Percentiles rank a stretch among this genome's conserved stretches.
These are phyloP conservation scores for Fonsecaea pedrosoi DNA, from an alignment of 2,329 filamentous ascomycete genomes.

Conservation along the genomic window DNA sequence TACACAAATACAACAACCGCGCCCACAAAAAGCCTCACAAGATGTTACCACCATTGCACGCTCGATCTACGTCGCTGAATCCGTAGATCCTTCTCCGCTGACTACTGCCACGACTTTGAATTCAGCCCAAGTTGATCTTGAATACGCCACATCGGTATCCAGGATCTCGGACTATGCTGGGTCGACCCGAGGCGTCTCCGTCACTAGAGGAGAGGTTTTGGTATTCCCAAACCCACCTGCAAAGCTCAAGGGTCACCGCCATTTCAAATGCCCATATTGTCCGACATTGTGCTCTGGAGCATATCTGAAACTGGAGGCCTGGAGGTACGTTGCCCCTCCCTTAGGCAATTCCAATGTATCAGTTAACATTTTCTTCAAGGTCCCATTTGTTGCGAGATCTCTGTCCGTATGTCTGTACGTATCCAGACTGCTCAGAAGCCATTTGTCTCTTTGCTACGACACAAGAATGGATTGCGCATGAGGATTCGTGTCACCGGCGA, in stretches of 20 bases:
- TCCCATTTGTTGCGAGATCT: slow-evolving; percentile 19
- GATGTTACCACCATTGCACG: not conserved
- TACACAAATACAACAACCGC: not conserved
- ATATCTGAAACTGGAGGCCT: slow-evolving; percentile 7
- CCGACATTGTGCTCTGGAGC: slow-evolving; percentile 13
- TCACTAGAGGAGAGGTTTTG: slow-evolving; percentile 10
- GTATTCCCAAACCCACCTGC: not conserved
- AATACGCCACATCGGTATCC: slow-evolving; percentile 1
- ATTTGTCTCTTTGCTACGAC: slow-evolving; percentile 11
- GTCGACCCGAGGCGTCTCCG: slow-evolving; percentile 8
- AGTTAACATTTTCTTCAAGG: not conserved
- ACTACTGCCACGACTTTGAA: not conserved
- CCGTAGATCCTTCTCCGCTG: not conserved
- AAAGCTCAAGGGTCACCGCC: not conserved
- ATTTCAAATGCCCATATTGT: slow-evolving; percentile 24
- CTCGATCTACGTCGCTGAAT: not conserved
- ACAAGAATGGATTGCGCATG: slow-evolving; percentile 16
- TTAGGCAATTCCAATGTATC: not conserved
- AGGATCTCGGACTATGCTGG: slow-evolving; percentile 17
- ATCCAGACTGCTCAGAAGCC: slow-evolving; percentile 9
- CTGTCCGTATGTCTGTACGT: slow-evolving; percentile 20
- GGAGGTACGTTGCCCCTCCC: slow-evolving; percentile 7
- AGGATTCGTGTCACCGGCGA: slow-evolving; percentile 11
- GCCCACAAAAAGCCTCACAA: not conserved
- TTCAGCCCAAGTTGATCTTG: not conserved